These are phyloP conservation scores for Aspergillus hancockii DNA, from an alignment of 495 filamentous ascomycete genomes.

Conservation along the genomic window DNA sequence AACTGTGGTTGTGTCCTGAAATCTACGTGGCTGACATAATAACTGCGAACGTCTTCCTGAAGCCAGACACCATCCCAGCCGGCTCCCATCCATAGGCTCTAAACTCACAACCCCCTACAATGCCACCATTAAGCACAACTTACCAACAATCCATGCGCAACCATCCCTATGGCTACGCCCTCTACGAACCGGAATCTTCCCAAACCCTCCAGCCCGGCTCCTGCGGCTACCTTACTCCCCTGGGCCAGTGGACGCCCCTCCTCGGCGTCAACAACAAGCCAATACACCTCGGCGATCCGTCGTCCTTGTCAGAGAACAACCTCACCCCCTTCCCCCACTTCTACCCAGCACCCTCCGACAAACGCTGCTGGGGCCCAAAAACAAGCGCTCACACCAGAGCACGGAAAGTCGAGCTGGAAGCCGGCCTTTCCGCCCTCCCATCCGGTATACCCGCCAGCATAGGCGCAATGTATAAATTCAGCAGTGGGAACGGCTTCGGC, in stretches of 20 bases:
- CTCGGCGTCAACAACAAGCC: neutral
- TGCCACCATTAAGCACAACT: slow-evolving; percentile 1
- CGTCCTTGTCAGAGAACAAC: slow-evolving; percentile 2
- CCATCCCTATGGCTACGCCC: slow-evolving; percentile 9
- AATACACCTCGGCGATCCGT: slow-evolving; percentile 7
- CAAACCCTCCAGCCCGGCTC: slow-evolving; percentile 8
- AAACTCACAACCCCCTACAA: neutral
- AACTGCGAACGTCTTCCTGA: too few species aligned
- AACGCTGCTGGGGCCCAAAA: slow-evolving; percentile 8
- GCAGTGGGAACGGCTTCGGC: slow-evolving; percentile 5
- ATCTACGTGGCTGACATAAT: too few species aligned
- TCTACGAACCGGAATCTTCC: slow-evolving; percentile 11
- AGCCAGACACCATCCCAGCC: neutral
- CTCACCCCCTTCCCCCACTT: slow-evolving; percentile 7
- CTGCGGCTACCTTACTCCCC: slow-evolving; percentile 13
- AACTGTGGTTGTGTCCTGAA: too few species aligned
- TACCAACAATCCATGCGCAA: slow-evolving; percentile 13
- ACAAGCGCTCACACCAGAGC: neutral
- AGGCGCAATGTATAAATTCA: slow-evolving; percentile 7
- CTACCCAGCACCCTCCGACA: neutral
- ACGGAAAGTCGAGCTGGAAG: slow-evolving; percentile 5
- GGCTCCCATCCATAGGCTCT: neutral
- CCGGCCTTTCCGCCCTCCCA: neutral
- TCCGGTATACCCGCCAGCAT: slow-evolving; percentile 4
- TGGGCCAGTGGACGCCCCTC: slow-evolving; percentile 13